A percentile compares a stretch with the other conserved stretches of the same genome.
These are phyloP conservation scores for Platanus orientalis DNA, from an alignment of 164 flowering plant genomes.

Conservation along the genomic window DNA sequence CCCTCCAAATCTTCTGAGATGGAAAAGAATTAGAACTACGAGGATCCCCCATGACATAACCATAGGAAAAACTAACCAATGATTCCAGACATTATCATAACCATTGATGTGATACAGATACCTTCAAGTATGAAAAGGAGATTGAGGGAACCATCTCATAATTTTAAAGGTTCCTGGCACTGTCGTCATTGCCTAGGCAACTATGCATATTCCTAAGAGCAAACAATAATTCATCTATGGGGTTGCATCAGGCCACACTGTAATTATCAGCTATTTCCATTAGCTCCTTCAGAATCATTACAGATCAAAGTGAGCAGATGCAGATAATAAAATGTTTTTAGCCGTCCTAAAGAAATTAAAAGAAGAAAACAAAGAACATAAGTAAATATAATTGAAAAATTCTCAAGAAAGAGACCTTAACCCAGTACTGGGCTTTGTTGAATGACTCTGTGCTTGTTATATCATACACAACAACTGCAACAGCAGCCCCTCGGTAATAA, in stretches of 20 bases:
- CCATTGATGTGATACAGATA: too few species aligned
- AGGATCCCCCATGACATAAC: too few species aligned
- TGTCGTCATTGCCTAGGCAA: too few species aligned
- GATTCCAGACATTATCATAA: too few species aligned
- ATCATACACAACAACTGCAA: constrained; percentile 93
- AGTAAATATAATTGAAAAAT: neutral
- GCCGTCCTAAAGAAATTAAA: neutral
- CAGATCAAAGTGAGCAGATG: neutral
- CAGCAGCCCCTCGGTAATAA: constrained; percentile 96
- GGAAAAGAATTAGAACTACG: too few species aligned
- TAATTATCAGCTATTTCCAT: neutral
- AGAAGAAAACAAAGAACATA: neutral
- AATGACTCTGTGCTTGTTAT: constrained; percentile 90
- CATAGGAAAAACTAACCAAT: too few species aligned
- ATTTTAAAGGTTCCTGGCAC: too few species aligned
- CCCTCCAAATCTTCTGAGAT: too few species aligned
- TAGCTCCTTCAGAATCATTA: neutral
- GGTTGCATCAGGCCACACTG: neutral
- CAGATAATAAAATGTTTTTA: neutral
- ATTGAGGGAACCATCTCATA: too few species aligned
- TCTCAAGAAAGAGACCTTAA: constrained; percentile 54
- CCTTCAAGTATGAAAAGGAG: too few species aligned
- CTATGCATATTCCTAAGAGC: too few species aligned
- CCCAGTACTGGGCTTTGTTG: constrained; percentile 94
- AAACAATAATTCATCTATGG: neutral